Evolutionary conservation across 148 eudicot genomes (phyloP).

Genomic region (Rhododendron kiyosumense): DNA sequence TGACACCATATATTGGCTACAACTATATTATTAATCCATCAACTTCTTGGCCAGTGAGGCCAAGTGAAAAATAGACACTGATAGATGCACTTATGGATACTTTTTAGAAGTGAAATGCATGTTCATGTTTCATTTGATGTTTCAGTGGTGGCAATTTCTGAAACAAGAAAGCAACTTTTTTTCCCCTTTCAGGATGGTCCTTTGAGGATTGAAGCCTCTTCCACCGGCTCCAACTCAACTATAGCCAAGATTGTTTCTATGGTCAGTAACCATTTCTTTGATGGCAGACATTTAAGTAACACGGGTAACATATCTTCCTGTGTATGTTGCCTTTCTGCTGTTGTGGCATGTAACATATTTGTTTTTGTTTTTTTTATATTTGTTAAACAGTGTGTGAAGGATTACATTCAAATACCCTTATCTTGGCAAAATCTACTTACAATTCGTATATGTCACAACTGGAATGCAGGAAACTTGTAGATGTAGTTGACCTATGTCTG

Average conservation of each 20-base stretch:
- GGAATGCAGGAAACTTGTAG: not conserved
- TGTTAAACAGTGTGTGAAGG: not conserved
- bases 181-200: conserved; percentile 77
- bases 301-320: not conserved
- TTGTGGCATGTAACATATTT: not conserved
- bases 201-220: conserved; percentile 74
- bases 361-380: not conserved
- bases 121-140: not conserved
- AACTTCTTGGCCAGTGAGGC: not conserved
- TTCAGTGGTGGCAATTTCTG: not conserved
- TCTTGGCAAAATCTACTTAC: not conserved
- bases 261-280: conserved; percentile 33
- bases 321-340: not conserved
- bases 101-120: not conserved
- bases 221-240: conserved; percentile 89
- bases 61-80: not conserved
- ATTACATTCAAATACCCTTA: not conserved
- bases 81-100: not conserved
- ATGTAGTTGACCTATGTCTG: not conserved
- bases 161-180: not conserved
- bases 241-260: conserved; percentile 78
- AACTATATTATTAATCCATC: not conserved
- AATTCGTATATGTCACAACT: not conserved
- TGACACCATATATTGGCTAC: not conserved
- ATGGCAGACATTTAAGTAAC: not conserved